Evolutionary conservation across 345 rosid species (phyloP).

Genomic region (Noccaea bulbosa): DNA sequence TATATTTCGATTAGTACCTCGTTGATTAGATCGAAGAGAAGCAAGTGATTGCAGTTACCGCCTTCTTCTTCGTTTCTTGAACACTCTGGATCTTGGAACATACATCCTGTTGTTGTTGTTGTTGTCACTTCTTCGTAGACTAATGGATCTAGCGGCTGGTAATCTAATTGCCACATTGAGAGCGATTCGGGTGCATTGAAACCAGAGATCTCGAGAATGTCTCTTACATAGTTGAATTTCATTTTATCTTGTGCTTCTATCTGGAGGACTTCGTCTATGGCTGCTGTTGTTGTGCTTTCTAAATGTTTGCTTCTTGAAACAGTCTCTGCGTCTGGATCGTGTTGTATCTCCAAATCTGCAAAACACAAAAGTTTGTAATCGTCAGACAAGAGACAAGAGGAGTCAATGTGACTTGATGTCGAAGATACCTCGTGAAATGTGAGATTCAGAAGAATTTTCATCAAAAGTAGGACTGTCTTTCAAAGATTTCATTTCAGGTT

Average conservation of each 20-base stretch:
- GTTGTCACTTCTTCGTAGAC: constrained; percentile 58
- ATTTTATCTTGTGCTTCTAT: constrained; percentile 54
- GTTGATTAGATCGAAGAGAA: constrained; percentile 70
- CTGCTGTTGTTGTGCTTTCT: constrained; percentile 24
- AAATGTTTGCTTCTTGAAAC: constrained; percentile 29
- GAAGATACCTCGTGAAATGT: constrained; percentile 44
- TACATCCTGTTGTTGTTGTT: constrained; percentile 41
- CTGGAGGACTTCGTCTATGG: constrained; percentile 35
- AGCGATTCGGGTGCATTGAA: constrained; percentile 55
- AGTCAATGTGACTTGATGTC: constrained; percentile 12
- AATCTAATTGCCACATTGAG: constrained; percentile 66
- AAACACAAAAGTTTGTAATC: background rate
- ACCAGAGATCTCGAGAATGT: constrained; percentile 72
- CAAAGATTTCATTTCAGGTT: constrained; percentile 16
- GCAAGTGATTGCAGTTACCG: constrained; percentile 50
- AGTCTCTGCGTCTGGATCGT: constrained; percentile 1
- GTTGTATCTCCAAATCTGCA: background rate
- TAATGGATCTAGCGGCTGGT: constrained; percentile 68
- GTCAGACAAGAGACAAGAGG: constrained; percentile 9
- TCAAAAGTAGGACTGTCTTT: constrained; percentile 29
- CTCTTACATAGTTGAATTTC: constrained; percentile 67
- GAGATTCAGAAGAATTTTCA: constrained; percentile 20
- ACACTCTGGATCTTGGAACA: constrained; percentile 52
- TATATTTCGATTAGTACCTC: constrained; percentile 67
- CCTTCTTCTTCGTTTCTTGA: constrained; percentile 48